Percentiles rank a stretch among this genome's conserved stretches.
phyloP scores from a whole-genome alignment of 1,284 basidiomycete genomes.

The Rhodotorula sp. region DNA sequence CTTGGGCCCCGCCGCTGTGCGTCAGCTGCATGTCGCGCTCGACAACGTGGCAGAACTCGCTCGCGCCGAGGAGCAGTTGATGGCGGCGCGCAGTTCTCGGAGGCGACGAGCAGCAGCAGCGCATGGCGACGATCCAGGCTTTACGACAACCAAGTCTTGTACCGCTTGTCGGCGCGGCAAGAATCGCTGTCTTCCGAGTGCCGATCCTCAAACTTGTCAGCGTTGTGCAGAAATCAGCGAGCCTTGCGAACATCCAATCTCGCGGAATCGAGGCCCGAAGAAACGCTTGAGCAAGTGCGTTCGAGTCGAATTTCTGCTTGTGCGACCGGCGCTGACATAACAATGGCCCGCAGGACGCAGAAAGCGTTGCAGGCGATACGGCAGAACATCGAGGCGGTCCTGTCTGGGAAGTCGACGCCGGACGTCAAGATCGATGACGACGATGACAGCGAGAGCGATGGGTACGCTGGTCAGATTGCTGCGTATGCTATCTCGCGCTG shows the following conservation, averaged over 20 bases:
- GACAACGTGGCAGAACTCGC: too few relatives aligned
- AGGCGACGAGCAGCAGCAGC: too few relatives aligned
- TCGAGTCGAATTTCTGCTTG: neutral
- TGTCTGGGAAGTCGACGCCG: neutral
- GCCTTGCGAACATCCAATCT: slow-evolving; percentile 1
- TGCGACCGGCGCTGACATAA: too few relatives aligned
- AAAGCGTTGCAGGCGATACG: slow-evolving; percentile 7
- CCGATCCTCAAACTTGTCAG: neutral
- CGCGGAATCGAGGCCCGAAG: slow-evolving; percentile 24
- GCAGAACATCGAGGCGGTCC: slow-evolving; percentile 19
- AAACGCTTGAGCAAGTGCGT: slow-evolving; percentile 22
- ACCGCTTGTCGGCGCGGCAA: too few relatives aligned
- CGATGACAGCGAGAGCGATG: neutral
- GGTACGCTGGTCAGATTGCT: neutral
- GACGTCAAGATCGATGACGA: neutral
- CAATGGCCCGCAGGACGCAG: slow-evolving; percentile 7
- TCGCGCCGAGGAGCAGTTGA: too few relatives aligned
- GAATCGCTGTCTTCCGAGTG: too few relatives aligned
- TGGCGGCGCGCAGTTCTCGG: too few relatives aligned
- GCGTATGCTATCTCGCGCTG: too few relatives aligned
- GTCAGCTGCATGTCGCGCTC: too few relatives aligned
- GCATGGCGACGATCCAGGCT: too few relatives aligned
- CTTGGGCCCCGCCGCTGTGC: too few relatives aligned
- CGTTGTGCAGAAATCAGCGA: neutral
- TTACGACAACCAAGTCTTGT: too few relatives aligned